phyloP scores from a whole-genome alignment of 176 grass and related monocot genomes.

The Oryza coarctata region DNA sequence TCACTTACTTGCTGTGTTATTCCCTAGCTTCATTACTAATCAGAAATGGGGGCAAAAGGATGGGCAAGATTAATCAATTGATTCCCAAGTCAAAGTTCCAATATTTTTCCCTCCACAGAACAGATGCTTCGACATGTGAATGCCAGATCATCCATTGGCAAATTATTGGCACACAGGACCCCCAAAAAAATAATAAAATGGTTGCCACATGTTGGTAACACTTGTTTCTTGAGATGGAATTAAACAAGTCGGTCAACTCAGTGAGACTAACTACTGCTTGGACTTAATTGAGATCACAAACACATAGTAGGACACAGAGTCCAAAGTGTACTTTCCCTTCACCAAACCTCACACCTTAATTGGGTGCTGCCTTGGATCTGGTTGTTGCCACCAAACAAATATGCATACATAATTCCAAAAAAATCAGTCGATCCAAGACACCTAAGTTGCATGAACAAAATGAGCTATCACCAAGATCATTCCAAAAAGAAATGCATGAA shows the following conservation, averaged over 20 bases:
- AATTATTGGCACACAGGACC: background rate
- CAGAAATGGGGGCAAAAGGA: background rate
- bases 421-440: background rate
- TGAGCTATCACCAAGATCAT: background rate
- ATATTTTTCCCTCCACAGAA: constrained; percentile 7
- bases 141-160: constrained; percentile 7
- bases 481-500: background rate
- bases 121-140: constrained; percentile 40
- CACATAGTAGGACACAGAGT: background rate
- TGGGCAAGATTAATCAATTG: background rate
- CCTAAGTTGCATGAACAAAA: background rate
- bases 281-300: constrained; percentile 14
- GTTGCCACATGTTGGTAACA: background rate
- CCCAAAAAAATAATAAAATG: background rate
- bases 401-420: constrained; percentile 30
- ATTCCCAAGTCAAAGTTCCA: constrained; percentile 27
- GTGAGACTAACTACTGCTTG: constrained; percentile 16
- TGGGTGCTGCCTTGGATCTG: constrained; percentile 22
- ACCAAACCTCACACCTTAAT: constrained; percentile 31
- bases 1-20: background rate
- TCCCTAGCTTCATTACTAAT: background rate
- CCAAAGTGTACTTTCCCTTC: constrained; percentile 46
- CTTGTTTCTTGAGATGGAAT: constrained; percentile 5
- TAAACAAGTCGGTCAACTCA: background rate
- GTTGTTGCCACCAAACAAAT: constrained; percentile 51